These are phyloP conservation scores for Ogataea haglerorum DNA, from an alignment of 805 yeast genomes.

Conservation along the genomic window DNA sequence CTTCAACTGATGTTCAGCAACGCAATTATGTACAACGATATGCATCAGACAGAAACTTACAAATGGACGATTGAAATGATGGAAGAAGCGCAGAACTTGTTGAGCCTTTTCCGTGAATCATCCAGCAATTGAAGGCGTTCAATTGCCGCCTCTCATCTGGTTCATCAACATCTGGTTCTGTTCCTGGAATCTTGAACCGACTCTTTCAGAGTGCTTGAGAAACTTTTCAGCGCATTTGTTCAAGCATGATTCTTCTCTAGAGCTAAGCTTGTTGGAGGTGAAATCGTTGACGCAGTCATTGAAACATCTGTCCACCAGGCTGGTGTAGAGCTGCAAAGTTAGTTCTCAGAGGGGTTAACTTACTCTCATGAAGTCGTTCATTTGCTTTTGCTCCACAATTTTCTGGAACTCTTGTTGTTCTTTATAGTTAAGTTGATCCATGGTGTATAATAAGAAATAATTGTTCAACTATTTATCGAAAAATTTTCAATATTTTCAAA, in stretches of 20 bases:
- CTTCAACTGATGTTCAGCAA: slow-evolving; percentile 77
- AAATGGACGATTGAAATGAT: slow-evolving; percentile 68
- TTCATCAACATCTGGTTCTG: slow-evolving; percentile 79
- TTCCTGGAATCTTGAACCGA: slow-evolving; percentile 98
- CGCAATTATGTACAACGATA: slow-evolving; percentile 76
- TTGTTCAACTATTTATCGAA: slow-evolving; percentile 6
- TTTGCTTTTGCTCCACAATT: slow-evolving; percentile 94
- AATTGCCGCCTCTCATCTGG: slow-evolving; percentile 45
- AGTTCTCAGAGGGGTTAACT: slow-evolving; percentile 19
- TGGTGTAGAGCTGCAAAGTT: slow-evolving; percentile 61
- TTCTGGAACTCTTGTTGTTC: slow-evolving; percentile 97
- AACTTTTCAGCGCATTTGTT: slow-evolving; percentile 94
- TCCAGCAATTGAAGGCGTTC: slow-evolving; percentile 10
- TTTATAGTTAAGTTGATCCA: slow-evolving; percentile 93
- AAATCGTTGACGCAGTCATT: slow-evolving; percentile 97
- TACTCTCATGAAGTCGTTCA: slow-evolving; percentile 97
- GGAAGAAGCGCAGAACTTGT: slow-evolving; percentile 55
- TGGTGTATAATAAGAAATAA: slow-evolving; percentile 31
- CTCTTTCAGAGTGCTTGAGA: slow-evolving; percentile 96
- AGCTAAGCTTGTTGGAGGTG: slow-evolving; percentile 83
- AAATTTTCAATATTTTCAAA: slow-evolving; percentile 8
- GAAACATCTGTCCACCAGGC: slow-evolving; percentile 94
- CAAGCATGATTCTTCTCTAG: slow-evolving; percentile 83
- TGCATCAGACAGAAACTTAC: slow-evolving; percentile 54
- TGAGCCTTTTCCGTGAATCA: slow-evolving; percentile 55